Percentiles rank a stretch among this genome's conserved stretches.
Conservation (phyloP, 2,329 filamentous ascomycete species). For the Ascochyta clinopodiicola region DNA sequence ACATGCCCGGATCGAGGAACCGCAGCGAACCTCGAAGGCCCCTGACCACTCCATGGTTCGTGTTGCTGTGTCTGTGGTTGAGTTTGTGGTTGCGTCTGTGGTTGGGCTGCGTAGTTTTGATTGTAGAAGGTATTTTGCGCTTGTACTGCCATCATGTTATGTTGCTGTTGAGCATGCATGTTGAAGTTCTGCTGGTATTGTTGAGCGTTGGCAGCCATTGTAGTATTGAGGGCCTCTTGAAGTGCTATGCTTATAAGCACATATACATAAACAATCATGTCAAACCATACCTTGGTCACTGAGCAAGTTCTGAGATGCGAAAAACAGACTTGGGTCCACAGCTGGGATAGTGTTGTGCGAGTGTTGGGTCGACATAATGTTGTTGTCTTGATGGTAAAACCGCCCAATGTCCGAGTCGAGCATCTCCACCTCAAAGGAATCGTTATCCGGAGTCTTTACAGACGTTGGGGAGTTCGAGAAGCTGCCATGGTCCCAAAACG, state of each 20-base stretch:
- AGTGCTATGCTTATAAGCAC: conserved; percentile 32
- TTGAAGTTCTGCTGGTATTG: conserved; percentile 31
- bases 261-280: background rate
- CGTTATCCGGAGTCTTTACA: conserved; percentile 44
- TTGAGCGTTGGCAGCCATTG: conserved; percentile 28
- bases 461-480: conserved; percentile 46
- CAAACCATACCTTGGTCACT: conserved; percentile 34
- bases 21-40: conserved; percentile 35
- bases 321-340: conserved; percentile 31
- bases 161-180: conserved; percentile 23
- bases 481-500: conserved; percentile 43
- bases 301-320: conserved; percentile 29
- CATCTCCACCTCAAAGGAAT: conserved; percentile 43
- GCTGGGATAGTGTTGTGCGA: conserved; percentile 31
- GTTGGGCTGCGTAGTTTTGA: conserved; percentile 28
- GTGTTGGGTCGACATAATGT: conserved; percentile 35
- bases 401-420: conserved; percentile 39
- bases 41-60: conserved; percentile 43
- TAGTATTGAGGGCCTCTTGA: conserved; percentile 31
- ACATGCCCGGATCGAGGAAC: conserved; percentile 36
- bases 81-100: background rate
- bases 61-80: conserved; percentile 30
- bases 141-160: conserved; percentile 25
- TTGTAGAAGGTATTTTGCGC: conserved; percentile 26
- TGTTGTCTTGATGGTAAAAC: conserved; percentile 36